Conservation (phyloP, 106 monocot species). For the Dioscorea dumetorum region DNA sequence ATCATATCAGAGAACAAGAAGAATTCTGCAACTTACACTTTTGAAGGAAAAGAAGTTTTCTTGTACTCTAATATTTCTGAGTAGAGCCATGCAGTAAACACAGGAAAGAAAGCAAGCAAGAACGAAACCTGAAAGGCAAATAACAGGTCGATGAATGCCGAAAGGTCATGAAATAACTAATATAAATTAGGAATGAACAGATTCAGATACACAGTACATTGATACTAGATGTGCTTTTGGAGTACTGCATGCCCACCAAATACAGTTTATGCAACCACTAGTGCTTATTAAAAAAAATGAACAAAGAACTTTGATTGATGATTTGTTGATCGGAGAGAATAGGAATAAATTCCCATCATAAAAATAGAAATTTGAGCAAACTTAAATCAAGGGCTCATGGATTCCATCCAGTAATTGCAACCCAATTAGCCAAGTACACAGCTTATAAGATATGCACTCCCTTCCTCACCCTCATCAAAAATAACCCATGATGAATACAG, state of each 20-base stretch:
- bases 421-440: no score
- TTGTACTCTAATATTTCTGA: conserved; percentile 74
- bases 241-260: background rate
- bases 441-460: no score
- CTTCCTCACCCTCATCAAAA: no score
- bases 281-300: background rate
- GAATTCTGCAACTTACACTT: conserved; percentile 56
- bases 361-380: no score
- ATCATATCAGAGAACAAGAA: background rate
- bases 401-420: no score
- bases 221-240: no score
- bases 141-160: background rate
- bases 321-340: background rate
- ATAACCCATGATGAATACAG: no score
- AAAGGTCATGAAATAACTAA: background rate
- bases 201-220: no score
- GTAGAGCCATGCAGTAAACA: conserved; percentile 83
- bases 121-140: conserved; percentile 73
- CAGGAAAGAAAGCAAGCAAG: conserved; percentile 76
- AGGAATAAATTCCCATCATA: no score
- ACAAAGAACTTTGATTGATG: background rate
- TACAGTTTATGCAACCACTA: background rate
- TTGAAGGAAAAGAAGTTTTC: conserved; percentile 47
- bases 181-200: background rate
- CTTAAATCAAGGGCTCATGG: no score